phyloP scores from a whole-genome alignment of 768 basidiomycete species.

The Rhizopogon vulgaris region DNA sequence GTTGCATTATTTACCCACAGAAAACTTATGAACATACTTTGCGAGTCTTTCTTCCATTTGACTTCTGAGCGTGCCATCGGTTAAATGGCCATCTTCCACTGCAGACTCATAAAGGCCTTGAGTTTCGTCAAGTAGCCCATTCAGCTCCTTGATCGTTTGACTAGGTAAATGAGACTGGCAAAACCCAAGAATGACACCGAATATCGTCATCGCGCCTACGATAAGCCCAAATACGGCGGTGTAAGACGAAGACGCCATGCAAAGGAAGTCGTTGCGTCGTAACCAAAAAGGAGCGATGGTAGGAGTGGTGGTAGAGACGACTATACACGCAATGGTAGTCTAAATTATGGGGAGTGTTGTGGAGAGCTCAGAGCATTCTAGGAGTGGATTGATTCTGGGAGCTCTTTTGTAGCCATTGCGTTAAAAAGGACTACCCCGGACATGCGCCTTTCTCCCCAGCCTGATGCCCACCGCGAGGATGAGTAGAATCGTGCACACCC shows the following conservation, averaged over 20 bases:
- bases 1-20: background rate
- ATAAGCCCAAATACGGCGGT: constrained; percentile 1
- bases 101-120: background rate
- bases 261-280: no score
- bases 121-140: background rate
- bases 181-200: background rate
- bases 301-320: no score
- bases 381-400: no score
- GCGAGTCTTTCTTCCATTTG: background rate
- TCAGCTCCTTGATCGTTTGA: background rate
- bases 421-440: no score
- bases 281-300: no score
- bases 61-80: background rate
- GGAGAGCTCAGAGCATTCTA: no score
- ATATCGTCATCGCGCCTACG: background rate
- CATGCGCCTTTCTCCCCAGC: no score
- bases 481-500: no score
- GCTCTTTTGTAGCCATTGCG: no score
- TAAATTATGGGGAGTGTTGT: no score
- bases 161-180: background rate
- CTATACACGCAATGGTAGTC: no score
- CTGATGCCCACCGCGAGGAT: no score
- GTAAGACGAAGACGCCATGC: background rate
- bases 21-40: background rate
- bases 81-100: background rate